Conservation (phyloP, 495 filamentous ascomycete species). For the Penicillium canariense region DNA sequence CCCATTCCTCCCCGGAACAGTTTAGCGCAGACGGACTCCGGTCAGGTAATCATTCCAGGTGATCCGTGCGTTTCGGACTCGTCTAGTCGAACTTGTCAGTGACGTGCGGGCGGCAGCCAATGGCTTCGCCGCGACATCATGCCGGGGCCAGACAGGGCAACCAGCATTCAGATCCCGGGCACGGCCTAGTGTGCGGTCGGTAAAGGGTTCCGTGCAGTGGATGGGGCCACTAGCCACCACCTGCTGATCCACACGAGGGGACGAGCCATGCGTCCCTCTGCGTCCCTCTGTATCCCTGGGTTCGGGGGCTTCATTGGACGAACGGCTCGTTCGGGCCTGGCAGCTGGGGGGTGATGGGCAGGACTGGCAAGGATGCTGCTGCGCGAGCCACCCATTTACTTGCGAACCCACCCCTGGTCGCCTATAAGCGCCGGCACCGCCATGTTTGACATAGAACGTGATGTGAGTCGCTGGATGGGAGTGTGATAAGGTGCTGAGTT, state of each 20-base stretch:
- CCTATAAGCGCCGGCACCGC: conserved; percentile 23
- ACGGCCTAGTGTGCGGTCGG: conserved; percentile 13
- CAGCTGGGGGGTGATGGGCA: neutral
- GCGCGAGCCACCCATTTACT: neutral
- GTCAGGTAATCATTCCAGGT: neutral
- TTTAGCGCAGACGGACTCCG: neutral
- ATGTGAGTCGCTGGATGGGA: conserved; percentile 14
- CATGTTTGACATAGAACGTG: conserved; percentile 19
- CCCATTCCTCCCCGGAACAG: neutral
- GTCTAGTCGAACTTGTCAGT: neutral
- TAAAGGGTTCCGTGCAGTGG: conserved; percentile 21
- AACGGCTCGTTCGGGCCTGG: neutral
- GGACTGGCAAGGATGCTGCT: neutral
- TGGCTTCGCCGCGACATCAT: neutral
- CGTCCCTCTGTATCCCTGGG: neutral
- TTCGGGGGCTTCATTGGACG: neutral
- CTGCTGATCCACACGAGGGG: conserved; percentile 6
- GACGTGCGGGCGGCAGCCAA: conserved; percentile 8
- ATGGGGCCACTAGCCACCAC: neutral
- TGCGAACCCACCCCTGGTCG: conserved; percentile 1
- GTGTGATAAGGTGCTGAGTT: conserved; percentile 5
- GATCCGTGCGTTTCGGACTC: neutral
- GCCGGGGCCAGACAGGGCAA: neutral
- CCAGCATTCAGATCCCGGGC: neutral
- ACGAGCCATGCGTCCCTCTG: neutral